Conservation (phyloP, 2,329 filamentous ascomycete genomes). For the Aspergillus phoenicis region DNA sequence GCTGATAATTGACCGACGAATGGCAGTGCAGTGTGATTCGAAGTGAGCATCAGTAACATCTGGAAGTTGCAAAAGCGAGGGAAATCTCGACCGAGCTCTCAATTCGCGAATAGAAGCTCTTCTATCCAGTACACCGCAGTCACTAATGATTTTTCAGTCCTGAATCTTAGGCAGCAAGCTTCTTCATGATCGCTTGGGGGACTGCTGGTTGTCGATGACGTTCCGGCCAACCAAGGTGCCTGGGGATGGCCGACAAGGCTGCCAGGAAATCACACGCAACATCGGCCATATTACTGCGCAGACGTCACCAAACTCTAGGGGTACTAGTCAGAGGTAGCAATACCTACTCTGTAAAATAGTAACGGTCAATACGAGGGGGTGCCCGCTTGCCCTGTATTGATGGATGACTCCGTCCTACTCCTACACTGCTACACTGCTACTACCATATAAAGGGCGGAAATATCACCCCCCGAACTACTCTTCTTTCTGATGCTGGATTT, state of each 20-base stretch:
- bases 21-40: too few species aligned
- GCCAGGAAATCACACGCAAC: neutral
- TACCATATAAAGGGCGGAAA: neutral
- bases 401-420: neutral
- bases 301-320: neutral
- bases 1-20: neutral
- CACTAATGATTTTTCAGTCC: too few species aligned
- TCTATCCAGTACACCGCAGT: neutral
- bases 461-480: neutral
- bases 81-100: neutral
- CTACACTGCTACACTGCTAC: neutral
- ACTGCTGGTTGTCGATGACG: neutral
- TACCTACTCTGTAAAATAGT: neutral
- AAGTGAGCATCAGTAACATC: neutral
- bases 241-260: neutral
- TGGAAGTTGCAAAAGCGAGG: neutral
- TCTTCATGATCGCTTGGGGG: neutral
- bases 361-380: neutral
- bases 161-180: too few species aligned
- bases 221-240: neutral
- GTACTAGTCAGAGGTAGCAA: neutral
- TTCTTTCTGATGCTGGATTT: neutral
- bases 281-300: neutral
- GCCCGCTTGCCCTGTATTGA: neutral
- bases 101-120: neutral